phyloP scores from a whole-genome alignment of 2,329 filamentous ascomycete genomes.

The Pleomassaria siparia region DNA sequence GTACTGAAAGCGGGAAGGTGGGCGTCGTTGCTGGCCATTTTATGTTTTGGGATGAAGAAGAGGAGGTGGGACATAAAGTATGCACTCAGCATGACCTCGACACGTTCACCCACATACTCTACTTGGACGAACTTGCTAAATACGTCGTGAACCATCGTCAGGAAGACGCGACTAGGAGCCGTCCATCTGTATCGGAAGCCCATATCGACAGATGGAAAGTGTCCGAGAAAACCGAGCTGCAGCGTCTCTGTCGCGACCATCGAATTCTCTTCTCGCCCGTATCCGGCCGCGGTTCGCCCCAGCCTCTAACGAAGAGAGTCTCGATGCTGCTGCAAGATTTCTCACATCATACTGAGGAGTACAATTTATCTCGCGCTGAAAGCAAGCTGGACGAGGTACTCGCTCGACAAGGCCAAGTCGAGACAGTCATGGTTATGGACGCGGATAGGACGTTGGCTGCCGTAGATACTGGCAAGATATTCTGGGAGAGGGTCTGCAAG shows the following conservation, averaged over 20 bases:
- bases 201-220: slow-evolving; percentile 54
- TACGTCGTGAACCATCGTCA: slow-evolving; percentile 42
- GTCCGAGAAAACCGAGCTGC: slow-evolving; percentile 48
- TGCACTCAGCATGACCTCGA: slow-evolving; percentile 51
- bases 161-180: slow-evolving; percentile 43
- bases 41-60: slow-evolving; percentile 53
- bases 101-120: slow-evolving; percentile 61
- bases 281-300: neutral
- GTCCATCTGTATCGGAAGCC: slow-evolving; percentile 32
- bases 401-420: slow-evolving; percentile 3
- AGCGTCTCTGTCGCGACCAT: slow-evolving; percentile 47
- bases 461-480: slow-evolving; percentile 54
- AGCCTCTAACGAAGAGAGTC: slow-evolving; percentile 12
- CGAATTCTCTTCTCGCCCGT: slow-evolving; percentile 51
- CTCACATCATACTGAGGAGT: slow-evolving; percentile 37
- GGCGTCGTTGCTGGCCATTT: slow-evolving; percentile 59
- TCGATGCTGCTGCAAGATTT: slow-evolving; percentile 44
- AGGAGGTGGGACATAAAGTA: slow-evolving; percentile 24
- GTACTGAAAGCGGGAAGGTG: slow-evolving; percentile 30
- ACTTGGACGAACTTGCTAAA: slow-evolving; percentile 49
- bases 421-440: slow-evolving; percentile 59
- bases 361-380: slow-evolving; percentile 42
- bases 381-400: slow-evolving; percentile 40
- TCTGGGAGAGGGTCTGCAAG: slow-evolving; percentile 47
- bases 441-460: slow-evolving; percentile 58